Base-by-base conservation (phyloP, 1,284 basidiomycete genomes). In the Amanita bisporigera region DNA sequence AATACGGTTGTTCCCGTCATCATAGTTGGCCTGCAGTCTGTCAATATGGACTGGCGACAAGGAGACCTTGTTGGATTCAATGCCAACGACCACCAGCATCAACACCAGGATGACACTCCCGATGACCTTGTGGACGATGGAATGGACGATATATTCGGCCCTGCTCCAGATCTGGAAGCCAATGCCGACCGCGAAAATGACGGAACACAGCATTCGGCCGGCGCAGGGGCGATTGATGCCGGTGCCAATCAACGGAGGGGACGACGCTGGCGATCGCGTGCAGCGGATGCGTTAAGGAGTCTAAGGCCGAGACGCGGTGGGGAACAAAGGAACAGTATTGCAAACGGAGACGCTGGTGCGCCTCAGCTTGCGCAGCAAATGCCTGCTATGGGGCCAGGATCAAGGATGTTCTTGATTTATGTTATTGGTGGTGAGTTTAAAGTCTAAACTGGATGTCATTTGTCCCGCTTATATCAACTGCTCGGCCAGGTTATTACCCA, bases 381-480 rank as follows among this genome's bases (percentile, higher is more conserved):
- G 54, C 63, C 63, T 12, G 26, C 63, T 11, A 64, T 64, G 54
- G 66, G 78, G 2, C 77, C 82, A 15, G 88, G 88, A 14, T 88
- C 89, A 58, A 83, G 91, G 69, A 92, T 91, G 29, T 93, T 92
- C 79, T 82, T 93, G 78, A 93, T 93, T 65, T 93, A 92, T 78
- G 91, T 93, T 68, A 92, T 93, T 74, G 91, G 91, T 66, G 91
- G 90, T 87, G 67, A 67, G 70, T 72, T 57, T 17, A 41, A 62
- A 26, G 41, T 58, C 21, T 19, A 7, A 29, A 33, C 41, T 38
- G 38, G 52, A 47, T 52, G 31, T 50, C 21, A 63, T 36, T 54
- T 43, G 14, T 43, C 11, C 57, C 47, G 24, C 14, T 38, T 21
- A 63, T 9, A 57, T 49, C 64, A 45, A 70, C 21, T 47, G 66